These are phyloP conservation scores for Leccinum variabile DNA, from an alignment of 1,284 basidiomycete genomes.

Conservation along the genomic window DNA sequence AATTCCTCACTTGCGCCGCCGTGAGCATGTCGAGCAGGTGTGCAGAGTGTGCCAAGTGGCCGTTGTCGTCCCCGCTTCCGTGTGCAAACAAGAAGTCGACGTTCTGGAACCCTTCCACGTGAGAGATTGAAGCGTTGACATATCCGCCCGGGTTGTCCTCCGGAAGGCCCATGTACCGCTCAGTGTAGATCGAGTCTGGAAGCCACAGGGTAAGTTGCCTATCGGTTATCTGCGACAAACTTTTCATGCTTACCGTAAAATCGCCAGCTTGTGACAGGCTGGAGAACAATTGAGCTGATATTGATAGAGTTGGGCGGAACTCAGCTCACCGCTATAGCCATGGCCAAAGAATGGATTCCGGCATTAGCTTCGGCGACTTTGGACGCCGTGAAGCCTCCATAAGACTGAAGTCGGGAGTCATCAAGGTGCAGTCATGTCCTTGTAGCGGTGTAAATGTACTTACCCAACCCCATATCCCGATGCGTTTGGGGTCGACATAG, in stretches of 20 bases:
- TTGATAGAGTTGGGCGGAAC: background rate
- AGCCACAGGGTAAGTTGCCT: conserved; percentile 7
- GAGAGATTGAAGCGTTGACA: conserved; percentile 78
- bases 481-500: conserved; percentile 78
- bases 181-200: conserved; percentile 88
- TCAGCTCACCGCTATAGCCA: conserved; percentile 79
- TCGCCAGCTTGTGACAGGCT: conserved; percentile 86
- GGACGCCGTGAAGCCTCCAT: conserved; percentile 90
- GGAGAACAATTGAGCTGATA: conserved; percentile 1
- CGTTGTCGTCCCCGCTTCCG: conserved; percentile 93
- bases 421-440: conserved; percentile 6
- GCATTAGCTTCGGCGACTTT: conserved; percentile 88
- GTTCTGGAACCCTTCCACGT: conserved; percentile 81
- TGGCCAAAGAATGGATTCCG: conserved; percentile 84
- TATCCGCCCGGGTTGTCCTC: conserved; percentile 80
- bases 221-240: conserved; percentile 9
- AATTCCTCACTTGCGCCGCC: conserved; percentile 69
- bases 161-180: conserved; percentile 94
- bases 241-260: conserved; percentile 64
- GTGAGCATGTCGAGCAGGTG: conserved; percentile 93
- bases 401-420: conserved; percentile 57
- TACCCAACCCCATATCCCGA: conserved; percentile 97
- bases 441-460: conserved; percentile 30
- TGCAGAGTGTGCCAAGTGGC: conserved; percentile 90
- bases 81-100: conserved; percentile 86